Evolutionary conservation across 305 asterid species (phyloP).

Genomic region (Fraxinus velutina): DNA sequence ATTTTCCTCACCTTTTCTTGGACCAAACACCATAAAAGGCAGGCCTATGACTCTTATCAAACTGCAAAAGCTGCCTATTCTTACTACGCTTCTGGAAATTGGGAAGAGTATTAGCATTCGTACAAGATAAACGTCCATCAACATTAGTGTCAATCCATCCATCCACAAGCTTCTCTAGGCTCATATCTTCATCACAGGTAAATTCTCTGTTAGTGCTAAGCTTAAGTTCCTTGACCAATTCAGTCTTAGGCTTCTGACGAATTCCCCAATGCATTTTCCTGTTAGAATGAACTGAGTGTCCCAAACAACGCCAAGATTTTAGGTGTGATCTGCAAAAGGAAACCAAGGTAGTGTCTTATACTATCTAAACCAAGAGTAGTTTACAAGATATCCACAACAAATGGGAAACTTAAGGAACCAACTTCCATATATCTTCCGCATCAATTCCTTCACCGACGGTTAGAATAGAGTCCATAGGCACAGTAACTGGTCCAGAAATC

Average conservation of each 20-base stretch:
- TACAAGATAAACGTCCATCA: slow-evolving; percentile 33
- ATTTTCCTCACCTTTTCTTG: slow-evolving; percentile 52
- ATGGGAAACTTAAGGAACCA: slow-evolving; percentile 20
- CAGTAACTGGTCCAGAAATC: slow-evolving; percentile 46
- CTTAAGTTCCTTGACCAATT: slow-evolving; percentile 77
- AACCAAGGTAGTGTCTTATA: slow-evolving; percentile 21
- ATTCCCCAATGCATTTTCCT: slow-evolving; percentile 67
- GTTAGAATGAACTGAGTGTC: slow-evolving; percentile 39
- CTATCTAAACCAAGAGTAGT: slow-evolving; percentile 3
- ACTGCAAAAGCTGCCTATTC: slow-evolving; percentile 74
- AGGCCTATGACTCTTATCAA: slow-evolving; percentile 87
- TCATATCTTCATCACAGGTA: slow-evolving; percentile 48
- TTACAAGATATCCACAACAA: slow-evolving; percentile 1
- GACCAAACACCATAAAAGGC: slow-evolving; percentile 90
- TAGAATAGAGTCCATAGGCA: slow-evolving; percentile 62
- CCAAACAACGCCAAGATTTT: slow-evolving; percentile 52
- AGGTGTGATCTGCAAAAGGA: slow-evolving; percentile 63
- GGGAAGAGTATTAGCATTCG: slow-evolving; percentile 24
- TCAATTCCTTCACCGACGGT: slow-evolving; percentile 36
- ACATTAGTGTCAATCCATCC: slow-evolving; percentile 46
- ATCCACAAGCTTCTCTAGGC: slow-evolving; percentile 48
- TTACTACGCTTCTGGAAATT: slow-evolving; percentile 29
- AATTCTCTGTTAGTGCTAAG: slow-evolving; percentile 57
- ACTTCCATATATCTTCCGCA: slow-evolving; percentile 67
- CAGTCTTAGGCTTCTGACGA: slow-evolving; percentile 72